A percentile compares a stretch with the other conserved stretches of the same genome.
Evolutionary conservation across 1,284 basidiomycete genomes (phyloP).

Genomic region (Takashimella tepidaria): DNA sequence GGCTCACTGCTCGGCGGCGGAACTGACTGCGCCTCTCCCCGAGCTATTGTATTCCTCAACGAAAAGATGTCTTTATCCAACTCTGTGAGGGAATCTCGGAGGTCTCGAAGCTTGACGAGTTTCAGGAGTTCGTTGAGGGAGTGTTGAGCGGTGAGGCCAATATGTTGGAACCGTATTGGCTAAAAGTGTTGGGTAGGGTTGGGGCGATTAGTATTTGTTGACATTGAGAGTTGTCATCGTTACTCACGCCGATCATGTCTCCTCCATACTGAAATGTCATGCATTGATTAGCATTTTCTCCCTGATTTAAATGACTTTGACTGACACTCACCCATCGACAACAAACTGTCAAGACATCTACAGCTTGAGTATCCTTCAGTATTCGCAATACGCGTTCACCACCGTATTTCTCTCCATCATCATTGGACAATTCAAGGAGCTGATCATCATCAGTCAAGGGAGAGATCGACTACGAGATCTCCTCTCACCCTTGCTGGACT

Average conservation of each 20-base stretch:
- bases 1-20: background rate
- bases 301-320: too few species aligned
- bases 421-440: conserved; percentile 39
- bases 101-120: conserved; percentile 27
- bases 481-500: too few species aligned
- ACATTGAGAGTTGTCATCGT: background rate
- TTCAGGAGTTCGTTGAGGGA: conserved; percentile 27
- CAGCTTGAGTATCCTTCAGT: conserved; percentile 29
- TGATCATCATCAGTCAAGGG: conserved; percentile 10
- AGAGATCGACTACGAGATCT: too few species aligned
- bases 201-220: background rate
- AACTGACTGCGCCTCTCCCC: background rate
- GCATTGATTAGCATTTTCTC: too few species aligned
- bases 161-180: conserved; percentile 45
- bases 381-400: conserved; percentile 38
- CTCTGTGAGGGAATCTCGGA: conserved; percentile 25
- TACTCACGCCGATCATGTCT: conserved; percentile 41
- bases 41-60: conserved; percentile 21
- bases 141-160: conserved; percentile 34
- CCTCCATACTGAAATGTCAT: conserved; percentile 41
- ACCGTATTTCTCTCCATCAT: conserved; percentile 45
- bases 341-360: conserved; percentile 41
- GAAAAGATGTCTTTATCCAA: conserved; percentile 37
- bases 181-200: conserved; percentile 14
- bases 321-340: conserved; percentile 42